Evolutionary conservation across 108 stramenopile genomes (phyloP), one percentile per base, ranked within the genome.

Genomic region (Schizochytrium sp.): DNA sequence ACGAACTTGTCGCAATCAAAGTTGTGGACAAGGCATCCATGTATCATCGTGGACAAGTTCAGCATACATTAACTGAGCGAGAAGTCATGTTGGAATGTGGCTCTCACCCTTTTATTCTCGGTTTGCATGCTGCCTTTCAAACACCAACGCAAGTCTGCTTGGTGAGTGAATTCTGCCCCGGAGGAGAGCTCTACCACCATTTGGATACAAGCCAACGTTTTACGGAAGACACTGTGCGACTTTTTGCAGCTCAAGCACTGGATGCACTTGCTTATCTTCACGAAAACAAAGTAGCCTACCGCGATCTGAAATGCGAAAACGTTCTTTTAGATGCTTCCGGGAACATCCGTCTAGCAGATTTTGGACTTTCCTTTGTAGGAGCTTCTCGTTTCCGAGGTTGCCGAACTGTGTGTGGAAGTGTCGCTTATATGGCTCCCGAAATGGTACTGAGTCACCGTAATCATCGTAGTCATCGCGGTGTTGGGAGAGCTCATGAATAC

Each of bases 131-230:
- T 97, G 98, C 99, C 40, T 99, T 99, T 93, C 98, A 98, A 88
- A 97, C 97, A 55, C 94, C 93, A 64, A 95, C 97, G 91, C 97
- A 97, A 92, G 93, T 99, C 0, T 99, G 96, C 91, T 98, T 99
- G 89, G 99, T 99, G 2, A 92, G 98, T 50, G 99, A 99, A 89
- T 99, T 97, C 92, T 99, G 99, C 89, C 97, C 97, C 1, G 99
- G 99, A 44, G 99, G 99, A 41, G 99, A 99, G 92, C 93, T 99
- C 7, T 99, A 98, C 93, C 98, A 98, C 72, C 99, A 99, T 91
- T 90, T 99, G 19, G 95, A 96, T 40, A 96, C 96, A 89, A 89
- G 96, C 42, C 97, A 97, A n/a, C 97, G 96, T 61, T 99, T 99
- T 88, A 87, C 93, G 3, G 99, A 98, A 91, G 89, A 91, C 4